These are phyloP conservation scores for Russula sp. DNA, from an alignment of 768 basidiomycete genomes.

Conservation along the genomic window DNA sequence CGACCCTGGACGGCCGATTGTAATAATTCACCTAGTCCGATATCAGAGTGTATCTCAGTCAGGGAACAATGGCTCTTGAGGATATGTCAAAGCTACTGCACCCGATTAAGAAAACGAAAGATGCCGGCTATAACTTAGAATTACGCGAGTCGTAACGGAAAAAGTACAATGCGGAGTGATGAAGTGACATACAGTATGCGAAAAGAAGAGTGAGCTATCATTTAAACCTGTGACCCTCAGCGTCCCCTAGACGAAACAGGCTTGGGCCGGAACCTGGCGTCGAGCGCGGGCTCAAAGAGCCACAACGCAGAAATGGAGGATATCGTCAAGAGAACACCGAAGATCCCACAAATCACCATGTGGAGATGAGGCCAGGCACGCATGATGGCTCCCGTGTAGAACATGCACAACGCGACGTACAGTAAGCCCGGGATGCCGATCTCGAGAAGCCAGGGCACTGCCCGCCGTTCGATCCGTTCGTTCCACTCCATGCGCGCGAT, in stretches of 20 bases:
- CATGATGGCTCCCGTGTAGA: constrained; percentile 1
- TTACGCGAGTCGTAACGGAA: neutral
- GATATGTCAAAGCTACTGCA: neutral
- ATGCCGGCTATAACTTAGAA: neutral
- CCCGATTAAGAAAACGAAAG: neutral
- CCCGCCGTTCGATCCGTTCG: constrained; percentile 4
- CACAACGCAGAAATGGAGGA: neutral
- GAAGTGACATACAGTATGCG: neutral
- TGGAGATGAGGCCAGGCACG: neutral
- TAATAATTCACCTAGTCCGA: too few species aligned
- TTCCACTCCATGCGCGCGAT: constrained; percentile 17
- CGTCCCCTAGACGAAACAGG: constrained; percentile 1
- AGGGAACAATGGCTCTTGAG: too few species aligned
- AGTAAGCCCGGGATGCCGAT: constrained; percentile 8
- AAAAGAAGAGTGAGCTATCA: too few species aligned
- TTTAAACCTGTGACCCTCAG: neutral
- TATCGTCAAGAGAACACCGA: neutral
- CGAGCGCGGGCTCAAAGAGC: constrained; percentile 10
- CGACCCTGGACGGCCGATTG: too few species aligned
- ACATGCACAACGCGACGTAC: neutral
- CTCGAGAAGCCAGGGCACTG: constrained; percentile 10
- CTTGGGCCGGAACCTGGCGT: constrained; percentile 1
- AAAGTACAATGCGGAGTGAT: too few species aligned
- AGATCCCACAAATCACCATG: neutral
- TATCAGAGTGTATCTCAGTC: too few species aligned